Evolutionary conservation across 768 basidiomycete genomes (phyloP).

Genomic region (Chiua virens): DNA sequence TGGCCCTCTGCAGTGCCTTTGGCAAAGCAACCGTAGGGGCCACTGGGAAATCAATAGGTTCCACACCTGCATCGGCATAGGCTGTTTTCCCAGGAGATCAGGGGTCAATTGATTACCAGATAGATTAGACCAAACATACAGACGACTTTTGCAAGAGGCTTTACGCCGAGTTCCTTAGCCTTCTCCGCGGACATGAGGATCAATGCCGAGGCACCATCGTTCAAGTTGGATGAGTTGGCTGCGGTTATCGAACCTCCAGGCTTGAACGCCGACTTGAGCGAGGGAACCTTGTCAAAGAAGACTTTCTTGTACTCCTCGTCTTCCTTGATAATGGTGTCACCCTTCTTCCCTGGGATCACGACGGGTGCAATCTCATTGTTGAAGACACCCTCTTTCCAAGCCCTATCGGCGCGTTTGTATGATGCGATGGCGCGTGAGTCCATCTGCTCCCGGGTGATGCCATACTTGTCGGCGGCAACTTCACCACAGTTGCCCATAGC

Average conservation of each 20-base stretch:
- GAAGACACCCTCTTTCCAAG: conserved; percentile 87
- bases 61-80: conserved; percentile 95
- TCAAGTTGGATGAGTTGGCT: conserved; percentile 93
- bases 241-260: conserved; percentile 89
- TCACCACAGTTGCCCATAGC: conserved; percentile 99
- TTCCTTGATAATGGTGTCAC: conserved; percentile 84
- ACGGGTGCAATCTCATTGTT: conserved; percentile 87
- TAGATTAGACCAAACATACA: conserved; percentile 54
- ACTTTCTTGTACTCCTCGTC: conserved; percentile 99
- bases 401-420: conserved; percentile 88
- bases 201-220: conserved; percentile 95
- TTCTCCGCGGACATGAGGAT: conserved; percentile 94
- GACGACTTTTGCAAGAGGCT: conserved; percentile 90
- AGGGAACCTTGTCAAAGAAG: conserved; percentile 90
- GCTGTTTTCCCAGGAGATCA: conserved; percentile 46
- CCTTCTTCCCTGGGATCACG: conserved; percentile 91
- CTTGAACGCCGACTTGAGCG: conserved; percentile 87
- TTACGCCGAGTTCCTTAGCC: conserved; percentile 86
- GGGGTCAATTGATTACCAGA: neutral
- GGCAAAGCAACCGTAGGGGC: conserved; percentile 94
- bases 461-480: conserved; percentile 73
- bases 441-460: conserved; percentile 82
- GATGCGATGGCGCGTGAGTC: conserved; percentile 94
- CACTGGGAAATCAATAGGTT: conserved; percentile 95
- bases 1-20: conserved; percentile 82